Conservation (phyloP, 2,329 filamentous ascomycete species). For the Tympanopsis confertula region DNA sequence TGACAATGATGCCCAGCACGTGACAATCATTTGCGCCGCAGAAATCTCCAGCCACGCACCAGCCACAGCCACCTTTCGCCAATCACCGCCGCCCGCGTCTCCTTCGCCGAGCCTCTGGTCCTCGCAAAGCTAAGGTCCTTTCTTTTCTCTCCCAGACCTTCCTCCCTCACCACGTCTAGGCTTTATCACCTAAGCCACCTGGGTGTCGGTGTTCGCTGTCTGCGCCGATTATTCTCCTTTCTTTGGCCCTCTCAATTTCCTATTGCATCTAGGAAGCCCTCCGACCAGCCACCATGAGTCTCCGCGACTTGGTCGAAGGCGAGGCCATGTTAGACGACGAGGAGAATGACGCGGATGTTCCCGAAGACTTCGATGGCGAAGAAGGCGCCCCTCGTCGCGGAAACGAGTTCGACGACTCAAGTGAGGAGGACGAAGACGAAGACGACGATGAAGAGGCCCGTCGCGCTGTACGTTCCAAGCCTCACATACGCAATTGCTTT, state of each 20-base stretch:
- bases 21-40: no score
- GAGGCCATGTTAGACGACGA: constrained; percentile 79
- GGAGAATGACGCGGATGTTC: constrained; percentile 48
- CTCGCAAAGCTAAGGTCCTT: no score
- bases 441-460: constrained; percentile 64
- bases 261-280: background rate
- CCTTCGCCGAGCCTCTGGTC: no score
- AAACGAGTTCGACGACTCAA: constrained; percentile 81
- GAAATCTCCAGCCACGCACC: no score
- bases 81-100: no score
- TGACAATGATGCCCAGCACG: no score
- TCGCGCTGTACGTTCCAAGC: constrained; percentile 44
- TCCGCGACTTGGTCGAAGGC: constrained; percentile 70
- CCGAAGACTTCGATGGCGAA: constrained; percentile 67
- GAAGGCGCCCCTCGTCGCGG: constrained; percentile 44
- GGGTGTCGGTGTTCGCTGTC: no score
- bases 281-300: constrained; percentile 39
- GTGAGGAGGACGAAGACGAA: constrained; percentile 65
- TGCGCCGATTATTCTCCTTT: no score
- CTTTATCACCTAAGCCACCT: no score
- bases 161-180: no score
- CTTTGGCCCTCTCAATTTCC: background rate
- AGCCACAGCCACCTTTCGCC: no score
- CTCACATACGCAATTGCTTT: background rate
- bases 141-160: no score